Percentiles rank a stretch among this genome's conserved stretches.
These are phyloP conservation scores for Thamnidium elegans DNA, from an alignment of 192 early-diverging fungal species.

Conservation along the genomic window DNA sequence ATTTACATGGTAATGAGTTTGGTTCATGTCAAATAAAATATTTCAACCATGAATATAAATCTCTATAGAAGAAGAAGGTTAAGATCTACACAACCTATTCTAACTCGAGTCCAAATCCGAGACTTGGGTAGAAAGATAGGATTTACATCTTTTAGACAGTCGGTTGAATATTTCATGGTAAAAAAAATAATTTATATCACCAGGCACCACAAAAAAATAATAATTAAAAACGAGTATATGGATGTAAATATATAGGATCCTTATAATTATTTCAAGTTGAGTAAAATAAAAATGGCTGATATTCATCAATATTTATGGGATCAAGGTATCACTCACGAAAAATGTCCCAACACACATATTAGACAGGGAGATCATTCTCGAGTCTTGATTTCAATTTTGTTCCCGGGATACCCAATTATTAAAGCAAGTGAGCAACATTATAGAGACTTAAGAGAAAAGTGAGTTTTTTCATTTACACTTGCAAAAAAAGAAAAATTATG, in stretches of 20 bases:
- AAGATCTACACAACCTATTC: constrained; percentile 11
- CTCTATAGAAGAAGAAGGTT: constrained; percentile 14
- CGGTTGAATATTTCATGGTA: constrained; percentile 20
- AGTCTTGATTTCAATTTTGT: constrained; percentile 13
- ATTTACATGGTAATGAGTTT: too few species aligned
- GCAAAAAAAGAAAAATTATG: too few species aligned
- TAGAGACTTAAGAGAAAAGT: constrained; percentile 3
- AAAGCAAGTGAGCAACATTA: constrained; percentile 15
- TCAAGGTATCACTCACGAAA: background rate
- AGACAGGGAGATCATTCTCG: background rate
- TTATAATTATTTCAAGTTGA: constrained; percentile 11
- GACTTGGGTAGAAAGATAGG: constrained; percentile 9
- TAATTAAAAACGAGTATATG: too few species aligned
- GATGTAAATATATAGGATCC: too few species aligned
- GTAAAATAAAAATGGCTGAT: constrained; percentile 5
- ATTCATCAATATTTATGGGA: constrained; percentile 14
- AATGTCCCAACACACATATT: background rate
- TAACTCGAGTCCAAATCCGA: constrained; percentile 11
- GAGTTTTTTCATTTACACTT: too few species aligned
- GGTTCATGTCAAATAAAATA: background rate
- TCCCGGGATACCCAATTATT: constrained; percentile 18
- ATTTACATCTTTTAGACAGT: constrained; percentile 4
- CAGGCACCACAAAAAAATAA: too few species aligned
- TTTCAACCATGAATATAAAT: constrained; percentile 6
- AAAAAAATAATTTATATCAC: too few species aligned